These are phyloP conservation scores for Capsaspora owczarzaki DNA, from an alignment of 78 protist genomes.

Conservation along the genomic window DNA sequence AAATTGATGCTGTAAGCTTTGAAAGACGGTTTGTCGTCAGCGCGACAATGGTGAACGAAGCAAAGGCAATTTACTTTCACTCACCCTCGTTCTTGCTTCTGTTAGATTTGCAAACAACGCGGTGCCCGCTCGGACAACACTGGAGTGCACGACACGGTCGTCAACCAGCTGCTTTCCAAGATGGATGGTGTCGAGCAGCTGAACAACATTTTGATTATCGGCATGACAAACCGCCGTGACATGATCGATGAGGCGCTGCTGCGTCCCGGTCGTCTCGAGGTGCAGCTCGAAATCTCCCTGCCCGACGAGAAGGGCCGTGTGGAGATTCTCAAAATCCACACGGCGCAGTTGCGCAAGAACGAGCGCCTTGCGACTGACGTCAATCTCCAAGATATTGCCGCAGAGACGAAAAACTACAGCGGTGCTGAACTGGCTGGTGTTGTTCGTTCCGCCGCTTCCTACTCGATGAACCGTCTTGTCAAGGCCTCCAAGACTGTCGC, in stretches of 20 bases:
- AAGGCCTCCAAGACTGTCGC: neutral
- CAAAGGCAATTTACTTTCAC: no score
- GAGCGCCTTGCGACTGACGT: slow-evolving; percentile 72
- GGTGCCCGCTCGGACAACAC: slow-evolving; percentile 64
- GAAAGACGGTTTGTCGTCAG: neutral
- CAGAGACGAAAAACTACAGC: slow-evolving; percentile 83
- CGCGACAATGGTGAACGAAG: no score
- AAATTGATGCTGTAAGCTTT: slow-evolving; percentile 96
- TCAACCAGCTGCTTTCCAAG: slow-evolving; percentile 95
- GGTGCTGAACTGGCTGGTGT: slow-evolving; percentile 86
- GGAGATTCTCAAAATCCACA: slow-evolving; percentile 93
- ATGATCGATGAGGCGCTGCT: slow-evolving; percentile 97
- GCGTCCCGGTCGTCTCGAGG: slow-evolving; percentile 96
- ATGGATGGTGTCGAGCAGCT: slow-evolving; percentile 96
- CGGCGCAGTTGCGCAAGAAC: slow-evolving; percentile 50
- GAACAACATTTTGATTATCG: slow-evolving; percentile 96
- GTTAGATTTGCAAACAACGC: slow-evolving; percentile 89
- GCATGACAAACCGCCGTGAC: slow-evolving; percentile 98
- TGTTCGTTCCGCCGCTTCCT: slow-evolving; percentile 66
- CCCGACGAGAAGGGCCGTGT: slow-evolving; percentile 93
- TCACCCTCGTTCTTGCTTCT: no score
- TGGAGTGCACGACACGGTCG: slow-evolving; percentile 92
- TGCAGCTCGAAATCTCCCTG: slow-evolving; percentile 89
- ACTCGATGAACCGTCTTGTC: slow-evolving; percentile 65
- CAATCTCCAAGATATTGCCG: slow-evolving; percentile 64